Conservation (phyloP, 768 basidiomycete species). For the Lenzites betulinus region DNA sequence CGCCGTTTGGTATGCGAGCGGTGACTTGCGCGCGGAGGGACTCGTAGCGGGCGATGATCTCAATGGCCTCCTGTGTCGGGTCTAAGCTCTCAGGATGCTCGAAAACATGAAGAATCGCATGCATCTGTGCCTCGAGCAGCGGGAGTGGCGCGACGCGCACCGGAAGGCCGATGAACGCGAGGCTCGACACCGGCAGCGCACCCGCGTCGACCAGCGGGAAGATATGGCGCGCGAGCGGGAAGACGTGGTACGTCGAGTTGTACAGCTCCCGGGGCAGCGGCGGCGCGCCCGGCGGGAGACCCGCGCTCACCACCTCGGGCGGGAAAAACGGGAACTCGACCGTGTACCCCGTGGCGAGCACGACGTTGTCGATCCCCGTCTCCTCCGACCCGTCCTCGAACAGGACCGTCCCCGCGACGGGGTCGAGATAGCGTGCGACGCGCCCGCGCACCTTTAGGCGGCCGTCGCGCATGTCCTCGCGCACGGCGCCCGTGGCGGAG, state of each 20-base stretch:
- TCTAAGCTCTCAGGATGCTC: constrained; percentile 53
- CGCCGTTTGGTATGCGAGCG: neutral
- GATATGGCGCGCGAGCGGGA: constrained; percentile 70
- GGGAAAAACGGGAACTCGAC: constrained; percentile 64
- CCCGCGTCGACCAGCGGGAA: constrained; percentile 55
- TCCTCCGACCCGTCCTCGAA: constrained; percentile 64
- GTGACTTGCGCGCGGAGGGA: constrained; percentile 36
- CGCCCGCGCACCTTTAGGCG: constrained; percentile 38
- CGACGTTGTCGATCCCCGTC: constrained; percentile 56
- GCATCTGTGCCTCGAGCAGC: constrained; percentile 76
- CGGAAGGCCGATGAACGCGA: constrained; percentile 70
- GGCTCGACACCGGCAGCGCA: constrained; percentile 45
- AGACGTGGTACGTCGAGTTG: constrained; percentile 68
- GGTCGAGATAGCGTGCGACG: constrained; percentile 42
- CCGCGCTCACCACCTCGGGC: constrained; percentile 35
- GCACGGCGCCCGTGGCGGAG: constrained; percentile 45
- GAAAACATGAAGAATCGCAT: constrained; percentile 59
- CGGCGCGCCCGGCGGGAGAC: constrained; percentile 47
- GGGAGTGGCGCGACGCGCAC: constrained; percentile 71
- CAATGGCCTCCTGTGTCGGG: constrained; percentile 45
- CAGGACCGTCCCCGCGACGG: constrained; percentile 45
- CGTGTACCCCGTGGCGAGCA: constrained; percentile 79
- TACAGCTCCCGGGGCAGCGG: constrained; percentile 52
- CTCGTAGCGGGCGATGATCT: constrained; percentile 52
- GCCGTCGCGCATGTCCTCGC: constrained; percentile 25